Evolutionary conservation across 2,329 filamentous ascomycete genomes (phyloP), one percentile per base, ranked within the genome.

Genomic region (Cordyceps militaris): DNA sequence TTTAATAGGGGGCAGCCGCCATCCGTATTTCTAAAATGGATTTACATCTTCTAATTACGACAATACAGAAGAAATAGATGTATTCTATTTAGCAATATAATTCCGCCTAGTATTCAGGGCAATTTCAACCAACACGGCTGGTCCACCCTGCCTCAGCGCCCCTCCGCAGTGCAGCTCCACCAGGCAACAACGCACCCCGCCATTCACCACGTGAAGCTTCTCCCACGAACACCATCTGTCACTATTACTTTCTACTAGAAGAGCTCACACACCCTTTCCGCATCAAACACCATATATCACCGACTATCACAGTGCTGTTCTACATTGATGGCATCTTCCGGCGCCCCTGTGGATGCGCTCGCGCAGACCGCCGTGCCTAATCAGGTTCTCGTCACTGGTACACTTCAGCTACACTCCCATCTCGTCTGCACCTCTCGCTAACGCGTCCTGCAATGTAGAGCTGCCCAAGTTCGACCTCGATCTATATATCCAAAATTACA

Each of bases 391-490:
- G 46, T 57, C 46, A 50, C 46, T 34, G 55, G 55, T 50, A 51
- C 21, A 28, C 36, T 28, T 23, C 3, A 16, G 23, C 1, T 42
- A 21, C 34, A 24, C 24, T 14, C 21, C 21, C 44, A 23, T 54
- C 19, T 26, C 21, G 32, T 32, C n/a, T 28, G 24, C 32, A 24
- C 26, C 43, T 57, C 57, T 23, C 10, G 59, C 59, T 64, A 38
- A 65, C 59, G 38, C 42, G 48, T 14, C n/a, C 34, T 36, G 36
- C 36, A 42, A 43, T 59, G 16, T 54, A 93, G 89, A 91, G 49
- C 73, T 82, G 7, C 92, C 93, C 10, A 96, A 93, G 69, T 87
- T 97, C 64, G 94, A 97, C 66, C 81, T 99, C 43, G 91, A 97
- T 61, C 83, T 88, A 38, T 97, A 97, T 72, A 88, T 96, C 51